Evolutionary conservation across 768 basidiomycete species (phyloP), one percentile per base, ranked within the genome.

Genomic region (Mycena leptocephala): DNA sequence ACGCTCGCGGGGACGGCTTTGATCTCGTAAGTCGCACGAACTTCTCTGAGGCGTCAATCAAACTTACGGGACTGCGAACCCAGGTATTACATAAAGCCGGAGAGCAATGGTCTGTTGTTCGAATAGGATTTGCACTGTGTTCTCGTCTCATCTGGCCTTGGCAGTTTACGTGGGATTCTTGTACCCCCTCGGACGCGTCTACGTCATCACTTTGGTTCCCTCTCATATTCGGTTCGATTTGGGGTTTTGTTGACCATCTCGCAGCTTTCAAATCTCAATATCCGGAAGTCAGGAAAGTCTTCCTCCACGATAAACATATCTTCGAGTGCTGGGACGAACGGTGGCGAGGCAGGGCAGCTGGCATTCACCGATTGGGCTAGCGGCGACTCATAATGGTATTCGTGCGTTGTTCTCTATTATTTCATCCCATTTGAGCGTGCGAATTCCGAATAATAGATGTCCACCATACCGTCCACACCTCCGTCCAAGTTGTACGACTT

Each of bases 261-360:
- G 22, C 35, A 59, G 58, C 58, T 59, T 59, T 59, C 58, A n/a
- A 59, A 59, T 59, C 58, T 59, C 35, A 59, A 59, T 37, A 59
- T 59, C 35, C 58, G 58, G 58, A 59, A 37, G 32, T 33, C 58
- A n/a, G n/a, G 58, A 37, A 59, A 35, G 35, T 59, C 58, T 32
- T 33, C 18, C 32, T 33, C 58, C 58, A 59, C 32, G 2, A 59
- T 32, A 37, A 22, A 37, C 35, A 37, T 8, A 32, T 37, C 32
- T 28, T 10, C 53, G 53, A 20, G n/a, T 55, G 18, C 18, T 55
- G 53, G 53, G 26, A 55, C 53, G 53, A n/a, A 9, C 56, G 56
- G 58, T 32, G 20, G 58, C 32, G 58, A 35, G 58, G 32, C 6
- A 33, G 58, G 32, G 35, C 35, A 9, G 32, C 58, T 35, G 32